A percentile compares a stretch with the other conserved stretches of the same genome.
Conservation (phyloP, 345 rosid genomes). For the Litchi chinensis region DNA sequence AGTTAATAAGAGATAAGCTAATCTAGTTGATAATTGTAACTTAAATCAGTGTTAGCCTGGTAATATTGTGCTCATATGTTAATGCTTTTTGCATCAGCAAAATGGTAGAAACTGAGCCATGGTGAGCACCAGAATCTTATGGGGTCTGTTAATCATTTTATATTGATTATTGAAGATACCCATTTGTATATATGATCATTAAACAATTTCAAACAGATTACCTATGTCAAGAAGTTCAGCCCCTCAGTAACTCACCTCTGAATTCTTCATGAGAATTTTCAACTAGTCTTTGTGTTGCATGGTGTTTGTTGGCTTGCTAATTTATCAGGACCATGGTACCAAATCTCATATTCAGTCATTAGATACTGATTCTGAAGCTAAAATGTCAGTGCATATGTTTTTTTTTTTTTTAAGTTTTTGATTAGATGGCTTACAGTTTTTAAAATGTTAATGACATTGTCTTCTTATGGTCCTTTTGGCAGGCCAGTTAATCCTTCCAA, state of each 20-base stretch:
- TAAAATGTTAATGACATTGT: not conserved
- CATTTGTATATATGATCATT: not conserved
- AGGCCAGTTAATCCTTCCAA: slow-evolving; percentile 72
- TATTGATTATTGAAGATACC: no score
- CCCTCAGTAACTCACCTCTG: no score
- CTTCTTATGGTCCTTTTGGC: slow-evolving; percentile 17
- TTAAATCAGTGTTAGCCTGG: no score
- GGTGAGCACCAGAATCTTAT: no score
- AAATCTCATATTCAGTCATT: not conserved
- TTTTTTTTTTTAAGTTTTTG: not conserved
- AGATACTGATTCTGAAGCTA: not conserved
- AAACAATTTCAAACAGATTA: not conserved
- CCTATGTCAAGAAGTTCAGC: not conserved
- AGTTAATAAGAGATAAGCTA: not conserved
- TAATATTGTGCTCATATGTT: no score
- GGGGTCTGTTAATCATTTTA: no score
- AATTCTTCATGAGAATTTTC: not conserved
- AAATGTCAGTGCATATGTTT: not conserved
- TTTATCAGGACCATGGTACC: not conserved
- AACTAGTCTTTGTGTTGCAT: not conserved
- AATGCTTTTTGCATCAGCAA: no score
- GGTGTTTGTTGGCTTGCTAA: not conserved
- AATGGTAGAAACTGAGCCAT: no score
- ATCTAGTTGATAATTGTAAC: not conserved
- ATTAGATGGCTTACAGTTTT: not conserved